These are phyloP conservation scores for Penicillium sp. DNA, from an alignment of 2,329 filamentous ascomycete genomes.

Conservation along the genomic window DNA sequence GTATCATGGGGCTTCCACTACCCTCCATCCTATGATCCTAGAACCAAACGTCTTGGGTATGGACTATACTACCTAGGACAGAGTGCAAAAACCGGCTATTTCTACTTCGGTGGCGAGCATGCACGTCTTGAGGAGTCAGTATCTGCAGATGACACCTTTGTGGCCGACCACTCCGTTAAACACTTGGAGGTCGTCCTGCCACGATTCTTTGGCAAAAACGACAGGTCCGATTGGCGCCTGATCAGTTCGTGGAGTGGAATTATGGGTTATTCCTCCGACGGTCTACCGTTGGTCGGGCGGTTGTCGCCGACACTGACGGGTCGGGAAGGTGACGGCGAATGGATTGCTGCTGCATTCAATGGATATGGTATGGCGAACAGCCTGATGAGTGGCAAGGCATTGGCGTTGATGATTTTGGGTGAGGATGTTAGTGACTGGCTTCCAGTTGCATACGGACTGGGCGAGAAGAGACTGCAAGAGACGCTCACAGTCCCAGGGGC, in stretches of 20 bases:
- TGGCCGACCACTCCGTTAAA: constrained; percentile 16
- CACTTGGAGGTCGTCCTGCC: constrained; percentile 21
- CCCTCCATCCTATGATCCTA: constrained; percentile 20
- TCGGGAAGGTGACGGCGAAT: constrained; percentile 35
- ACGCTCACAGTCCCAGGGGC: constrained; percentile 13
- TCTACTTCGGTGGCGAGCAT: constrained; percentile 31
- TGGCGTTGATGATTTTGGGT: constrained; percentile 32
- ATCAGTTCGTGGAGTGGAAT: constrained; percentile 39
- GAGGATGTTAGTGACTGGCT: constrained; percentile 24
- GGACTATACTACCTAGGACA: constrained; percentile 30
- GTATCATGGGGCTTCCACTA: constrained; percentile 35
- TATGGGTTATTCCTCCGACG: constrained; percentile 53
- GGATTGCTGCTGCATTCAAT: constrained; percentile 62
- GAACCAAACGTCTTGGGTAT: constrained; percentile 12
- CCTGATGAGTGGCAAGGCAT: constrained; percentile 27
- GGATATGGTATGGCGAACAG: constrained; percentile 66
- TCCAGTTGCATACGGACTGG: constrained; percentile 27
- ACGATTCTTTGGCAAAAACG: constrained; percentile 18
- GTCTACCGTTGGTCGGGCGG: constrained; percentile 52
- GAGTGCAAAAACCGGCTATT: constrained; percentile 25
- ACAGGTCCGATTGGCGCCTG: constrained; percentile 17
- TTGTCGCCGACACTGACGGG: constrained; percentile 43
- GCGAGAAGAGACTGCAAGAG: constrained; percentile 15
- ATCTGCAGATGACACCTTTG: constrained; percentile 23
- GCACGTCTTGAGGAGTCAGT: constrained; percentile 18